These are phyloP conservation scores for Komagataella kurtzmanii DNA, from an alignment of 805 yeast species.

Conservation along the genomic window DNA sequence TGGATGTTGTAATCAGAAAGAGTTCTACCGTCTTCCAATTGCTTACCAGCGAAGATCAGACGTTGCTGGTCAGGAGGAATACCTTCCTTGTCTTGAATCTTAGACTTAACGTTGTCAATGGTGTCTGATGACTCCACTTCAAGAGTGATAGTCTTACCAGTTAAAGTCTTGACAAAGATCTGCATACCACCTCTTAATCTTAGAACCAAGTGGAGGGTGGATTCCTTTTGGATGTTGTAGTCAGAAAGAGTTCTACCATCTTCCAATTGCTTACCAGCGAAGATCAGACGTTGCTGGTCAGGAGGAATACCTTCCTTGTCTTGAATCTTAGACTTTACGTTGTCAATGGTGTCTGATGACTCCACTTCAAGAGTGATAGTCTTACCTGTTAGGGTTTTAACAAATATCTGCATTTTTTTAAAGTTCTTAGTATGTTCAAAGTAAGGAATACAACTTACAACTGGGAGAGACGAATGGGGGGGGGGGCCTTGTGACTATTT, in stretches of 20 bases:
- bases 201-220: conserved; percentile 64
- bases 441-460: background rate
- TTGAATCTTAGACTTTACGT: conserved; percentile 28
- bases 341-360: conserved; percentile 30
- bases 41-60: conserved; percentile 29
- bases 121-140: conserved; percentile 52
- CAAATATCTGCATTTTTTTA: conserved; percentile 45
- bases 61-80: conserved; percentile 29
- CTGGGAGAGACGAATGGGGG: background rate
- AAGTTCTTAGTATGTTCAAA: background rate
- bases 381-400: conserved; percentile 85
- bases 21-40: conserved; percentile 65
- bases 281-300: conserved; percentile 29
- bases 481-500: background rate
- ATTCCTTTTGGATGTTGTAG: conserved; percentile 39
- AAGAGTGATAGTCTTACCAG: conserved; percentile 90
- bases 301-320: conserved; percentile 32
- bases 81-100: conserved; percentile 28
- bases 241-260: conserved; percentile 91
- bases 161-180: conserved; percentile 41
- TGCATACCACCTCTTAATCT: conserved; percentile 85
- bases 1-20: conserved; percentile 63
- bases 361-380: conserved; percentile 60
- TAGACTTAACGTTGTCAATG: conserved; percentile 27
- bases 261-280: conserved; percentile 34